Base-by-base conservation (phyloP, 257 asterid species). In the Sherardia arvensis region DNA sequence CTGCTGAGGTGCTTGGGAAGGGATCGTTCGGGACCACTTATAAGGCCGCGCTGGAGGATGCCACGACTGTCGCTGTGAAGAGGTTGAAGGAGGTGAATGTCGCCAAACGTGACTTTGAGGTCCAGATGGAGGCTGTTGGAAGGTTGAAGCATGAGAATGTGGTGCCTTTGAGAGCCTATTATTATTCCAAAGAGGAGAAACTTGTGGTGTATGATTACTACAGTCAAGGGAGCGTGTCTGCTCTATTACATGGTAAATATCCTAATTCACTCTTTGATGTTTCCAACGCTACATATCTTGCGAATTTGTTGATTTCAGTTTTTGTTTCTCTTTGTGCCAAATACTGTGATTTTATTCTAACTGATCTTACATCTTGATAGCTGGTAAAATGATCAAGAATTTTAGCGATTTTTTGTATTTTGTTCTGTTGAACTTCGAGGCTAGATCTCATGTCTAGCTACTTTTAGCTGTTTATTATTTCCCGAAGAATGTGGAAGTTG, bases 1-100 rank as follows among this genome's bases (percentile, higher is more conserved):
- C 95, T 1, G 95, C 95, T 0, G 95, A 84, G 79, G 95, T 87
- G 29, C 89, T 87, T 8, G 95, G 95, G 47, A 87, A 82, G 86
- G 95, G 95, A 25, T 72, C 87, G 2, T 84, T 81, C 51, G 92
- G 92, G 10, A 83, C 83, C 7, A 81, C 89, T 22, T 87, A 87
- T 53, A 87, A 80, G 76, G 95, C 89, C 0, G 87, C 89, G 9
- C 36, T 87, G 73, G 95, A 87, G 75, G 95, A 84, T 64, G 82
- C 83, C 22, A 87, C 80, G 11, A 77, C 67, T 0, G 83, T 87
- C 29, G 90, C 78, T n/a, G n/a, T n/a, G n/a, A n/a, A n/a, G n/a
- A n/a, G n/a, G n/a, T n/a, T n/a, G n/a, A n/a, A n/a, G n/a, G 90
- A 87, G 34, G 83, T 79, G 28, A 32, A 34, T 11, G 85, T 79